Evolutionary conservation across 768 basidiomycete genomes (phyloP).

Genomic region (Tulasnella calospora): DNA sequence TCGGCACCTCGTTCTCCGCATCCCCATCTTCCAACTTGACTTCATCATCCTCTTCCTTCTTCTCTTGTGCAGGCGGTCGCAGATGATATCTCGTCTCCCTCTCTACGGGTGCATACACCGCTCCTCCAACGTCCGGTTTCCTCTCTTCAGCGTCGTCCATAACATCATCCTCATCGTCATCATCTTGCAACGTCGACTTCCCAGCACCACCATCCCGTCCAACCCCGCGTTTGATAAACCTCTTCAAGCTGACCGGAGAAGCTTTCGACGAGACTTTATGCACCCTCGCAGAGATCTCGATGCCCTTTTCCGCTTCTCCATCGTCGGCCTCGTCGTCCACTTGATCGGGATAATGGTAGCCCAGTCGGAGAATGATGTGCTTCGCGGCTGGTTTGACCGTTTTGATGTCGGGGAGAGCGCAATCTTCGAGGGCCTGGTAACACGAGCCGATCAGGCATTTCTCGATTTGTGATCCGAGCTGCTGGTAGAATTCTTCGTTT

Average conservation of each 20-base stretch:
- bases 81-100: constrained; percentile 55
- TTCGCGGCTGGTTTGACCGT: constrained; percentile 60
- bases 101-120: constrained; percentile 41
- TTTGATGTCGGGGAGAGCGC: constrained; percentile 58
- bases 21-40: constrained; percentile 33
- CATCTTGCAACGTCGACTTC: constrained; percentile 32
- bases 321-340: background rate
- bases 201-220: constrained; percentile 33
- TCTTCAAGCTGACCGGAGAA: constrained; percentile 73
- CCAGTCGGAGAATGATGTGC: constrained; percentile 67
- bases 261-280: constrained; percentile 74
- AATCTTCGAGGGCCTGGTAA: constrained; percentile 58
- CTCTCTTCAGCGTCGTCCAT: constrained; percentile 28
- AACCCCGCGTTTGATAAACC: constrained; percentile 40
- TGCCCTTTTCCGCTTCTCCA: constrained; percentile 55
- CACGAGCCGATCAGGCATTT: constrained; percentile 60
- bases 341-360: constrained; percentile 46
- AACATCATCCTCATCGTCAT: constrained; percentile 37
- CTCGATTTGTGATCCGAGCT: constrained; percentile 42
- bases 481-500: constrained; percentile 69
- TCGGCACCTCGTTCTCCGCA: constrained; percentile 39
- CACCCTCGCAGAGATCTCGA: constrained; percentile 67
- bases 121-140: constrained; percentile 17
- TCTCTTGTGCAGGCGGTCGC: constrained; percentile 35
- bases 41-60: constrained; percentile 8